Conservation (phyloP, 1,284 basidiomycete genomes). For the Gymnopus androsaceus region DNA sequence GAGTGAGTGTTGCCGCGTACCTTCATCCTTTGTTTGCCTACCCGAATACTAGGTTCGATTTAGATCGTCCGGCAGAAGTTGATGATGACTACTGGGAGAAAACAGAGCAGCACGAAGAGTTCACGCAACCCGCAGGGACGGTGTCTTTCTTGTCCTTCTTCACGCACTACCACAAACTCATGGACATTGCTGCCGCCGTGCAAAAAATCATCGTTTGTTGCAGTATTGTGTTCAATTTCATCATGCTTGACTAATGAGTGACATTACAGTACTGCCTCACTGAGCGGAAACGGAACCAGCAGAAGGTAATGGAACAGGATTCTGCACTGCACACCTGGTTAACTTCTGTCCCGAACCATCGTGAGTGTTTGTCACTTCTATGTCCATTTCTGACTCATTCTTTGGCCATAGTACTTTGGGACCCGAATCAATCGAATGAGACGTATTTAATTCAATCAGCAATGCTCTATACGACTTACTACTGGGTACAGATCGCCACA, state of each 20-base stretch:
- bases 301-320: conserved; percentile 49
- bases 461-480: conserved; percentile 51
- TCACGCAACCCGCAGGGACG: conserved; percentile 12
- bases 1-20: conserved; percentile 5
- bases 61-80: conserved; percentile 12
- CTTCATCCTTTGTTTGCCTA: background rate
- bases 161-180: background rate
- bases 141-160: conserved; percentile 4
- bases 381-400: background rate
- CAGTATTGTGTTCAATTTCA: background rate
- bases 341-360: conserved; percentile 45
- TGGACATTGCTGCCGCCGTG: conserved; percentile 12
- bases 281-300: conserved; percentile 33
- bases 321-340: conserved; percentile 53
- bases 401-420: conserved; percentile 52
- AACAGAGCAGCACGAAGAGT: background rate
- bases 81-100: conserved; percentile 17
- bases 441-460: conserved; percentile 63
- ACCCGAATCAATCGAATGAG: conserved; percentile 49
- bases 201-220: conserved; percentile 25
- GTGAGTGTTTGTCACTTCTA: conserved; percentile 19
- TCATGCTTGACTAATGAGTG: background rate
- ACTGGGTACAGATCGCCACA: conserved; percentile 1
- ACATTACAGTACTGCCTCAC: too few species aligned
- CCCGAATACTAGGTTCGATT: conserved; percentile 7